Conservation (phyloP, 768 basidiomycete genomes). For the Kondoa subrosea region DNA sequence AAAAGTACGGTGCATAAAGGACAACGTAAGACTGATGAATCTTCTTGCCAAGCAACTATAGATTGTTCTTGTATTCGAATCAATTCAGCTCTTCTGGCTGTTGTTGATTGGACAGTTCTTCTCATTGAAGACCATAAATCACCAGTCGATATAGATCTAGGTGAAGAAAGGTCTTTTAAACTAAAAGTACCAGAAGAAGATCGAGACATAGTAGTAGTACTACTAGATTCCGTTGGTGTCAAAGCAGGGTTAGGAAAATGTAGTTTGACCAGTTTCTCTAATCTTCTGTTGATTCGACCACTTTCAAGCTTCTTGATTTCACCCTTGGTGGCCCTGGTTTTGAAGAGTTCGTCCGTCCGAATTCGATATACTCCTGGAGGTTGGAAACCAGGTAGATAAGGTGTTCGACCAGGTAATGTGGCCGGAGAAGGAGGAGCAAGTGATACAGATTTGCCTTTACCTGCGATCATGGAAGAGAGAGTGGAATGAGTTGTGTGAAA, state of each 20-base stretch:
- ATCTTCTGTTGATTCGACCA: neutral
- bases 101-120: neutral
- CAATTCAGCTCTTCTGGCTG: neutral
- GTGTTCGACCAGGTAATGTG: constrained; percentile 19
- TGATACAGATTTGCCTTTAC: neutral
- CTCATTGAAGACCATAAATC: neutral
- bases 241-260: constrained; percentile 38
- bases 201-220: constrained; percentile 37
- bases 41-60: constrained; percentile 90
- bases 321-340: constrained; percentile 30
- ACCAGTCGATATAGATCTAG: neutral
- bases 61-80: constrained; percentile 59
- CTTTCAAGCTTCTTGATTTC: constrained; percentile 39
- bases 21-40: constrained; percentile 57
- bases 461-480: neutral
- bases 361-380: constrained; percentile 66
- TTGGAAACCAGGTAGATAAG: constrained; percentile 81
- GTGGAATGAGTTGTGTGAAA: neutral
- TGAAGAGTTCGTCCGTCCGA: constrained; percentile 65
- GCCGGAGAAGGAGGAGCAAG: neutral
- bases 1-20: constrained; percentile 44
- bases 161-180: constrained; percentile 7
- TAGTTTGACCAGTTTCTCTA: constrained; percentile 35
- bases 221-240: constrained; percentile 51
- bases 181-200: neutral